Conservation (phyloP, 805 yeast species). For the Kodamaea leandrae region DNA sequence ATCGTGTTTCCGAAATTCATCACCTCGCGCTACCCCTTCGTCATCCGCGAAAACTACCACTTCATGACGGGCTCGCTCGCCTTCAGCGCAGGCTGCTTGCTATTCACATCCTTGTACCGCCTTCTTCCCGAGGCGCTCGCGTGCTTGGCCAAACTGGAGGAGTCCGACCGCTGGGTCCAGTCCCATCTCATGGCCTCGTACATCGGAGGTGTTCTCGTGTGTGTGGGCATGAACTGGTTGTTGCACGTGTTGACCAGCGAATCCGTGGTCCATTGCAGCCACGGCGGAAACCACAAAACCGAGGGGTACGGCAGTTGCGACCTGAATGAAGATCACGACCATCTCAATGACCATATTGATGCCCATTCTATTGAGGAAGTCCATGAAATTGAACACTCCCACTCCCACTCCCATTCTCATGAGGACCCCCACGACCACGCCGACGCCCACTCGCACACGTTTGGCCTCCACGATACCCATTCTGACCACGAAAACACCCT, state of each 20-base stretch:
- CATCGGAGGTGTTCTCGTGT: constrained; percentile 58
- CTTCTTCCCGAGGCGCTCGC: constrained; percentile 64
- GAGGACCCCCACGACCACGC: constrained; percentile 14
- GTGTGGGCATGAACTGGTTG: constrained; percentile 57
- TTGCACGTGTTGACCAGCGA: constrained; percentile 78
- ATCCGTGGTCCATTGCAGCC: constrained; percentile 83
- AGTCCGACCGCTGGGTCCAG: constrained; percentile 21
- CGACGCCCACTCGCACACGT: constrained; percentile 14
- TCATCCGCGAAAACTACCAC: constrained; percentile 54
- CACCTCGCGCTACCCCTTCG: constrained; percentile 44
- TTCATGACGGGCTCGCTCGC: constrained; percentile 75
- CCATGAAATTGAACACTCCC: too few relatives aligned
- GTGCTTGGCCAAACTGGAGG: constrained; percentile 5
- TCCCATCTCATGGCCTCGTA: constrained; percentile 44
- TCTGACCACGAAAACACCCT: not conserved
- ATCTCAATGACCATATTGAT: constrained; percentile 13
- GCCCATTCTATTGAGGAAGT: too few relatives aligned
- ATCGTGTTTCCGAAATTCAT: constrained; percentile 38
- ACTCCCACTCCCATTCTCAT: constrained; percentile 11
- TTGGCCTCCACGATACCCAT: not conserved
- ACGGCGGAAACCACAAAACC: constrained; percentile 44
- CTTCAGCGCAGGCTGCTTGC: constrained; percentile 76
- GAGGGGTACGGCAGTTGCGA: not conserved
- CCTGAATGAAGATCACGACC: constrained; percentile 12
- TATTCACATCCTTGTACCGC: constrained; percentile 73